Evolutionary conservation across 305 asterid species (phyloP).

Genomic region (Andrographis paniculata): DNA sequence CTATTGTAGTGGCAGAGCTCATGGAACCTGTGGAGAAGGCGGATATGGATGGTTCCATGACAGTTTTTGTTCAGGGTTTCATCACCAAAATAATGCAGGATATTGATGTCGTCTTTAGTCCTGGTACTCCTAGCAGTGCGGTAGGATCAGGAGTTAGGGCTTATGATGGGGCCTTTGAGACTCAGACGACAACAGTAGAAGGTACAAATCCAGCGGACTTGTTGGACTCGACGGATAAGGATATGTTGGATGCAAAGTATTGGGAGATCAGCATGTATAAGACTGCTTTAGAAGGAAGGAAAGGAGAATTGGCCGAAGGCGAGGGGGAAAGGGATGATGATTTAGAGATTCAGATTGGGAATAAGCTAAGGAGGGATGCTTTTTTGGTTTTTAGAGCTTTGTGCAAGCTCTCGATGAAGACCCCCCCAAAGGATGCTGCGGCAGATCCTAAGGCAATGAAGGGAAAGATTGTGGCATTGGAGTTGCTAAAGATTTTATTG

Average conservation of each 20-base stretch:
- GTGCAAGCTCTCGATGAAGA: constrained; percentile 97
- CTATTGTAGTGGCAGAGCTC: constrained; percentile 91
- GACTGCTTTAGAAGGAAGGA: constrained; percentile 93
- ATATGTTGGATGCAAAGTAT: constrained; percentile 97
- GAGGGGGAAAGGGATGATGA: constrained; percentile 95
- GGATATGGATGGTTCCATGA: constrained; percentile 76
- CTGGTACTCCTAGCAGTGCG: constrained; percentile 49
- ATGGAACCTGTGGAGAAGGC: constrained; percentile 87
- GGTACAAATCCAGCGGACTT: constrained; percentile 94
- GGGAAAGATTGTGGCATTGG: constrained; percentile 95
- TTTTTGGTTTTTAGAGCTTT: constrained; percentile 90
- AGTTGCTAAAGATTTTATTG: constrained; percentile 89
- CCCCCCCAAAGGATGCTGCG: constrained; percentile 89
- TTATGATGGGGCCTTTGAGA: constrained; percentile 97
- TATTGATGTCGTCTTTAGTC: constrained; percentile 86
- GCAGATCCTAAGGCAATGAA: constrained; percentile 92
- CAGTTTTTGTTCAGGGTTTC: constrained; percentile 90
- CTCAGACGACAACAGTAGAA: constrained; percentile 84
- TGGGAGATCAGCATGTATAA: constrained; percentile 99
- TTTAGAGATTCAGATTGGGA: constrained; percentile 94
- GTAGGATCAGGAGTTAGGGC: constrained; percentile 38
- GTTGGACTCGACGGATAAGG: constrained; percentile 97
- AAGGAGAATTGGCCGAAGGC: constrained; percentile 90
- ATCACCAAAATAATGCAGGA: constrained; percentile 84
- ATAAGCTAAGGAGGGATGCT: constrained; percentile 90